A percentile compares a stretch with the other conserved stretches of the same genome.
Conservation (phyloP, 2,329 filamentous ascomycete species). For the Colletotrichum chlorophyti region DNA sequence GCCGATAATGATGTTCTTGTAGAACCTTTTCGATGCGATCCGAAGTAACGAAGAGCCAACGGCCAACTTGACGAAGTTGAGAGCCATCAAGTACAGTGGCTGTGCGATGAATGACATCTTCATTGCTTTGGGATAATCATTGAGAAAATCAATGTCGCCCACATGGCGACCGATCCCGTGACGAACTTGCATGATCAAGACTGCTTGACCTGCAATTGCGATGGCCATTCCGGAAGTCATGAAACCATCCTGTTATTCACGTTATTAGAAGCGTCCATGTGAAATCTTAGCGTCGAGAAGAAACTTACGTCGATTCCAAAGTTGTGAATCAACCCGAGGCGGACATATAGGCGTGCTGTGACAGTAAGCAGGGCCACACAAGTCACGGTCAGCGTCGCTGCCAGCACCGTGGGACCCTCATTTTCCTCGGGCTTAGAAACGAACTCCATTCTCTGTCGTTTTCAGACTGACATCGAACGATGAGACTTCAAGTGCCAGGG, state of each 20-base stretch:
- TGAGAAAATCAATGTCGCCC: constrained; percentile 43
- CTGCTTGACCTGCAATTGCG: constrained; percentile 44
- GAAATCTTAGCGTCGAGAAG: too few relatives aligned
- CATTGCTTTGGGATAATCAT: constrained; percentile 43
- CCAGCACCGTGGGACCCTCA: constrained; percentile 45
- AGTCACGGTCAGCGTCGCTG: constrained; percentile 46
- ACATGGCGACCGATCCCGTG: constrained; percentile 54
- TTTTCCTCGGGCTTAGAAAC: constrained; percentile 42
- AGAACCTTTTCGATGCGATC: constrained; percentile 44
- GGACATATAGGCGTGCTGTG: constrained; percentile 52
- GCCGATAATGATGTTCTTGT: constrained; percentile 42
- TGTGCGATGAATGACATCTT: constrained; percentile 52
- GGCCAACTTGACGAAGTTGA: constrained; percentile 50
- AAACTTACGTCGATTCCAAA: constrained; percentile 53
- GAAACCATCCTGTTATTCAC: constrained; percentile 36
- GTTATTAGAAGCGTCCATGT: neutral
- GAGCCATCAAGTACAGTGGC: constrained; percentile 48
- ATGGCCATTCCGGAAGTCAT: constrained; percentile 37
- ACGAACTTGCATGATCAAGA: constrained; percentile 47
- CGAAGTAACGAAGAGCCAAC: constrained; percentile 49
- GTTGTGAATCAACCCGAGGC: constrained; percentile 51
- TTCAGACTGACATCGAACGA: constrained; percentile 29
- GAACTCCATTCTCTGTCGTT: constrained; percentile 4
- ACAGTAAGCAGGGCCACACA: constrained; percentile 45
- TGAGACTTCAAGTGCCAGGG: constrained; percentile 35